Conservation (phyloP, 2,329 filamentous ascomycete species). For the Magnaporthiopsis rhizophila region DNA sequence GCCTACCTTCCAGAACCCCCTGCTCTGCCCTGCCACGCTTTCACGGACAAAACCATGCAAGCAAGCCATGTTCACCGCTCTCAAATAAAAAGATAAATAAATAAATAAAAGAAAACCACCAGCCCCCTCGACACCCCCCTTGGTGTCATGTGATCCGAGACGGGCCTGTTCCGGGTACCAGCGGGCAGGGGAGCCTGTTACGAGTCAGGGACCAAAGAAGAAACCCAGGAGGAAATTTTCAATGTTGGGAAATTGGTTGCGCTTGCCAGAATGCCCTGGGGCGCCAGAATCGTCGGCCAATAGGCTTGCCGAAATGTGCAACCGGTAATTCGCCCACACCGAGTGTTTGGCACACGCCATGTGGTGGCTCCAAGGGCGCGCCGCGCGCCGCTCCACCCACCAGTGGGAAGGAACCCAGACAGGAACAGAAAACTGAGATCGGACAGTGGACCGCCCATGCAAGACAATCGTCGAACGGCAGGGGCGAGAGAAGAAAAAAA, state of each 20-base stretch:
- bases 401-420: background rate
- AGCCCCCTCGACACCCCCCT: background rate
- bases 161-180: background rate
- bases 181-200: background rate
- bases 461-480: background rate
- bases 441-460: background rate
- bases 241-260: slow-evolving; percentile 1
- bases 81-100: too few species aligned
- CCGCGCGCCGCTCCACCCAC: background rate
- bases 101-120: background rate
- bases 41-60: background rate
- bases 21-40: background rate
- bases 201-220: background rate
- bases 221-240: background rate
- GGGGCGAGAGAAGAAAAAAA: background rate
- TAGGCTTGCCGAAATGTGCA: background rate
- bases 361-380: background rate
- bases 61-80: background rate
- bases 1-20: background rate
- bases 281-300: background rate
- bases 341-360: background rate
- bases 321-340: background rate
- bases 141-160: background rate
- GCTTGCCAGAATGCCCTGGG: too few species aligned
- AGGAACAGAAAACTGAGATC: background rate